Conservation (phyloP, 495 filamentous ascomycete species). For the Neurospora sp. region DNA sequence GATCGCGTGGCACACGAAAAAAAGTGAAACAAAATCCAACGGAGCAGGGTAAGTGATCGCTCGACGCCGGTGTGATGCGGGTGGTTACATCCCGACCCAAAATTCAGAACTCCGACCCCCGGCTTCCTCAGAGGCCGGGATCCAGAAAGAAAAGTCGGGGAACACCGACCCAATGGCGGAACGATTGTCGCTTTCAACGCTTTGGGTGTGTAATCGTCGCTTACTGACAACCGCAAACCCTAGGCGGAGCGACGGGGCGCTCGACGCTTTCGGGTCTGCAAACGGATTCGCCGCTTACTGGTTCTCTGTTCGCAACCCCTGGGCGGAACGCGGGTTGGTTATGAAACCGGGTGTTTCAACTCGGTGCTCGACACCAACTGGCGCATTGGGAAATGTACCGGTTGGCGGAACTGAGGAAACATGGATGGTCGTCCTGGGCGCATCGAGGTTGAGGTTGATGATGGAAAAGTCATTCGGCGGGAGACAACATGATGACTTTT, state of each 20-base stretch:
- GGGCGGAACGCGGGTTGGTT: slow-evolving; percentile 6
- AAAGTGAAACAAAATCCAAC: background rate
- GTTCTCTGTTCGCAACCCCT: slow-evolving; percentile 7
- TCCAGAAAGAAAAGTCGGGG: background rate
- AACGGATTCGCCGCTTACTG: slow-evolving; percentile 8
- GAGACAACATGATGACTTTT: slow-evolving; percentile 1
- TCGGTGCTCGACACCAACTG: background rate
- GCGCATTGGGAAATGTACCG: background rate
- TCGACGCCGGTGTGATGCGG: background rate
- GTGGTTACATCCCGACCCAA: background rate
- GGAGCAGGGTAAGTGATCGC: background rate
- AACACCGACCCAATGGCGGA: background rate
- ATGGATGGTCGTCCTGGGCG: background rate
- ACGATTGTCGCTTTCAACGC: background rate
- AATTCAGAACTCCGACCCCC: background rate
- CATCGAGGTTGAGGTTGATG: background rate
- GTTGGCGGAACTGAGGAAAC: background rate
- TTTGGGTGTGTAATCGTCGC: background rate
- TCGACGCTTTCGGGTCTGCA: slow-evolving; percentile 7
- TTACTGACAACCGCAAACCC: background rate
- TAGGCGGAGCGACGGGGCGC: slow-evolving; percentile 1
- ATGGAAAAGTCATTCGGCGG: background rate
- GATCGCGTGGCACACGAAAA: background rate
- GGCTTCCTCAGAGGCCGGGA: background rate
- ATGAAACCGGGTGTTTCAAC: background rate